These are phyloP conservation scores for Celoporthe dispersa DNA, from an alignment of 2,329 filamentous ascomycete genomes.

Conservation along the genomic window DNA sequence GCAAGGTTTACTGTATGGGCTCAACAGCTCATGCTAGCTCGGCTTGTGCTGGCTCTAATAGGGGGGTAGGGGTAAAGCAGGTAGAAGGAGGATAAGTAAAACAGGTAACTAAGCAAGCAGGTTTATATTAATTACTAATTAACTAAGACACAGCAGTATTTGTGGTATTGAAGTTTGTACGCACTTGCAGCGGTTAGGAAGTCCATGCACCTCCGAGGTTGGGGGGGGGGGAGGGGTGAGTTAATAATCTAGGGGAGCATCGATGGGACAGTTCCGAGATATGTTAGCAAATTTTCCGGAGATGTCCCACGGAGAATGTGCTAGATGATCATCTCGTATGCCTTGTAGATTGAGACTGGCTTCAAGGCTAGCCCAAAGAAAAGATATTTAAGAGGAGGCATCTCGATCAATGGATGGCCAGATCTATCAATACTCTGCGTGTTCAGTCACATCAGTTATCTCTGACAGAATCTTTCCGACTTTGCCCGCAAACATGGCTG, in stretches of 20 bases:
- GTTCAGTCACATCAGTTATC: background rate
- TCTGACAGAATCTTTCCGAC: background rate
- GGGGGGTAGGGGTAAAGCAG: too few species aligned
- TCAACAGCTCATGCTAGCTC: too few species aligned
- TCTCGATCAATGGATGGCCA: constrained; percentile 8
- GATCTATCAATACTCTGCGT: constrained; percentile 2
- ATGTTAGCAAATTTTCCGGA: constrained; percentile 3
- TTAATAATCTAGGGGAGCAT: constrained; percentile 7
- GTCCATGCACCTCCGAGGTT: constrained; percentile 6
- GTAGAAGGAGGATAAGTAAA: too few species aligned
- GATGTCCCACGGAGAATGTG: constrained; percentile 8
- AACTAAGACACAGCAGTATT: too few species aligned
- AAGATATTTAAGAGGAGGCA: constrained; percentile 3
- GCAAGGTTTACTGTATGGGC: background rate
- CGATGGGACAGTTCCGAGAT: constrained; percentile 5
- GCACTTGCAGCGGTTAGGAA: background rate
- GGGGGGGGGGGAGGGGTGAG: constrained; percentile 2
- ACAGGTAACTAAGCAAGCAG: too few species aligned
- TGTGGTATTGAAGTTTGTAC: too few species aligned
- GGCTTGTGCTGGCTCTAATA: too few species aligned
- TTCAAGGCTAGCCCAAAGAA: constrained; percentile 10
- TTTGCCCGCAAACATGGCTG: constrained; percentile 10
- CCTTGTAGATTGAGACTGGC: constrained; percentile 2
- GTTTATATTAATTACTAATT: too few species aligned
- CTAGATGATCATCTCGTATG: too few species aligned